phyloP scores from a whole-genome alignment of 257 asterid genomes.

The Anisodus acutangulus region DNA sequence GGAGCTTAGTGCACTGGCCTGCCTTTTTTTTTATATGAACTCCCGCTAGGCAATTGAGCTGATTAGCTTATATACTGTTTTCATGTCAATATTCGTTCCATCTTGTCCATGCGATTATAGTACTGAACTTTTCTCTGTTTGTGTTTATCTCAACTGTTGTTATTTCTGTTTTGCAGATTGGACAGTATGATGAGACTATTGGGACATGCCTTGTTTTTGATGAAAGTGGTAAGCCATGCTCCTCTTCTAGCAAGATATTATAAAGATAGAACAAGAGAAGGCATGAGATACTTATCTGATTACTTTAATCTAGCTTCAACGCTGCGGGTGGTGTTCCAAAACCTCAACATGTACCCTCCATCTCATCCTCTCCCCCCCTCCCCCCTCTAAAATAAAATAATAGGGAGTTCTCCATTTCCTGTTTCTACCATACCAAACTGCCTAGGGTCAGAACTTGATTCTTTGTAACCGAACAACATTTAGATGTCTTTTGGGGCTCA shows the following conservation, averaged over 20 bases:
- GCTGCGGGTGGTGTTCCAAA: neutral
- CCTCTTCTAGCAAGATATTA: slow-evolving; percentile 3
- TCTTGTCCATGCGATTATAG: neutral
- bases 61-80: neutral
- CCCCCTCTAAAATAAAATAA: too few species aligned
- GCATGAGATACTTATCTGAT: neutral
- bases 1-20: too few species aligned
- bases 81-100: neutral
- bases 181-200: slow-evolving; percentile 81
- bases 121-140: neutral
- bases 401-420: too few species aligned
- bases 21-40: neutral
- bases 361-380: neutral
- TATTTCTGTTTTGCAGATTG: slow-evolving; percentile 59
- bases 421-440: neutral
- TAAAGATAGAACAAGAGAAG: neutral
- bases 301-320: neutral
- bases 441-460: neutral
- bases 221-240: slow-evolving; percentile 70
- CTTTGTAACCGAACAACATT: neutral
- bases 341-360: neutral
- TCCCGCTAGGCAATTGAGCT: neutral
- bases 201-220: slow-evolving; percentile 79
- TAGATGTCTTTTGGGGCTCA: neutral
- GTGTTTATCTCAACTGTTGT: neutral